Base-by-base conservation (phyloP, 345 rosid species). In the Eutrema heterophyllum region DNA sequence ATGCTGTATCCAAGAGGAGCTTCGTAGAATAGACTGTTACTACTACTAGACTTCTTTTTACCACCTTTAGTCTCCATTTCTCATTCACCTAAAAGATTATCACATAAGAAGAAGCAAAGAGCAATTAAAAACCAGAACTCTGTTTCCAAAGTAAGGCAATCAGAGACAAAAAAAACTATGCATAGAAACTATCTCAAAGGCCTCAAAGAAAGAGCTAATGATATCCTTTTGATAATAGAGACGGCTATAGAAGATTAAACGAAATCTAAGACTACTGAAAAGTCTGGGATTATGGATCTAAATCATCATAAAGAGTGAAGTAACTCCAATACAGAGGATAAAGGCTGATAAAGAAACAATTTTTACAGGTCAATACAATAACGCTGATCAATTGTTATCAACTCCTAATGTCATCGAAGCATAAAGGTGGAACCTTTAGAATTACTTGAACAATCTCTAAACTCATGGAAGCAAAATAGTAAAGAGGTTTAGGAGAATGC, bases 1-100 rank as follows among this genome's bases (percentile, higher is more conserved):
- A 88, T 92, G 92, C 88, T 78, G 83, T 89, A 92, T 67, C 91
- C 96, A 21, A 92, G 93, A 48, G 97, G 93, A 81, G 97, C 96
- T 89, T 89, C 96, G 82, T 86, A 89, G 83, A 82, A 85, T 32
- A 82, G 67, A 4, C 85, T 74, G 67, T 74, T 83, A 71, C 56
- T 68, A 68, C 60, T 50, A 58, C 74, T 80, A 67, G 85, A 86
- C 88, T 83, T 87, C 85, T 86, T 85, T 64, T 86, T 88, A 71
- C 97, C 91, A 66, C 89, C 89, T 88, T 92, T 86, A 2, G 90
- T 84, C 82, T 91, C 93, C 97, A 91, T 91, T 84, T 89, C 71
- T 71, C 97, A 89, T 92, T 70, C 71, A 63, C 81, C 87, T 86
- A 68, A 26, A 9, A 2, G 39, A 48, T 66, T 16, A 8, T 29